phyloP scores from a whole-genome alignment of 2,329 filamentous ascomycete genomes.

The Exophiala sideris region DNA sequence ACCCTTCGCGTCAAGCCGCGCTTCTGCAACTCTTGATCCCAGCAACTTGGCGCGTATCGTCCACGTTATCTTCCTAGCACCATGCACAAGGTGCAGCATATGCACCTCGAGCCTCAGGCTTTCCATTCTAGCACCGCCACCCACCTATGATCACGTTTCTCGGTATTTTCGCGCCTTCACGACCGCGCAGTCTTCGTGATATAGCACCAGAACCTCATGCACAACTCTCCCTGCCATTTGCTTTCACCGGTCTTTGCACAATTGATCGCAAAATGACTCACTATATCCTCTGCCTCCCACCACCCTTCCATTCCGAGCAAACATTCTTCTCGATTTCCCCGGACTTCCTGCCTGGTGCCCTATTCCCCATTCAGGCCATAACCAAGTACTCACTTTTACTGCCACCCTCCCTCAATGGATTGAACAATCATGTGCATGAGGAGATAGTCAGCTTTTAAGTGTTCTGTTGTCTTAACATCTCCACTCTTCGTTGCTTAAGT shows the following conservation, averaged over 20 bases:
- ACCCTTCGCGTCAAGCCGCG: not conserved
- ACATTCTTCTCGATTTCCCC: constrained; percentile 4
- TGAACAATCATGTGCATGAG: not conserved
- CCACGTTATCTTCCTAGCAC: constrained; percentile 9
- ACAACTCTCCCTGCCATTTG: constrained; percentile 13
- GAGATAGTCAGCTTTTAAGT: constrained; percentile 10
- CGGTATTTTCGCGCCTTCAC: constrained; percentile 20
- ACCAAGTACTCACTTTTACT: not conserved
- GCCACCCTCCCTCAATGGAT: not conserved
- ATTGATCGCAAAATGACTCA: constrained; percentile 1
- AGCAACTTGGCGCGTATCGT: constrained; percentile 15
- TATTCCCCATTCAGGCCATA: too few relatives aligned
- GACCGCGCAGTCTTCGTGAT: constrained; percentile 27
- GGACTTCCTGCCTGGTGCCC: too few relatives aligned
- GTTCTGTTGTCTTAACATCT: constrained; percentile 14
- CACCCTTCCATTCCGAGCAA: constrained; percentile 3
- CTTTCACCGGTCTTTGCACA: constrained; percentile 1
- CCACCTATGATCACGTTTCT: constrained; percentile 18
- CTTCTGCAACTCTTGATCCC: not conserved
- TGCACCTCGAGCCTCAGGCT: constrained; percentile 16
- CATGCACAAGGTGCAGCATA: constrained; percentile 14
- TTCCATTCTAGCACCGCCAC: constrained; percentile 4
- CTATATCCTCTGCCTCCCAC: constrained; percentile 10
- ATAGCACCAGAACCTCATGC: constrained; percentile 23
- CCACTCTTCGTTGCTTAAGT: constrained; percentile 22